Conservation (phyloP, 805 yeast genomes). For the Lachancea sp. region DNA sequence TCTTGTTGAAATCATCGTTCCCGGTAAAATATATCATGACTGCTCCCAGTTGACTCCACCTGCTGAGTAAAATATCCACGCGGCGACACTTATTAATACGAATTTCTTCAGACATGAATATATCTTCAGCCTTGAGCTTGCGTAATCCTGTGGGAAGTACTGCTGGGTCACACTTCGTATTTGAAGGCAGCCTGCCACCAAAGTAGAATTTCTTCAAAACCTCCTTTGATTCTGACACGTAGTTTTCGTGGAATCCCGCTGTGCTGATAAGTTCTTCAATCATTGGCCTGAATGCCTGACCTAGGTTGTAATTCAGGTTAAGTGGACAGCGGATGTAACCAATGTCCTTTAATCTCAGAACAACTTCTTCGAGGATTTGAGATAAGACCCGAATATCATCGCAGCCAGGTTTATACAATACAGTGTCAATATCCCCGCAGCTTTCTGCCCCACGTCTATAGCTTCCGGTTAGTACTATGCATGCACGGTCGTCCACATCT, state of each 20-base stretch:
- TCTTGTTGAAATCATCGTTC: slow-evolving; percentile 29
- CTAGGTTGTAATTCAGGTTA: slow-evolving; percentile 8
- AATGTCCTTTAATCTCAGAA: slow-evolving; percentile 13
- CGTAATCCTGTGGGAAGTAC: background rate
- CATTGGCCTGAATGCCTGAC: slow-evolving; percentile 3
- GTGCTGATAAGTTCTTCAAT: slow-evolving; percentile 1
- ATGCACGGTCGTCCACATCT: slow-evolving; percentile 16
- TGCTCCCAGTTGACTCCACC: slow-evolving; percentile 31
- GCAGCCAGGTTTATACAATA: slow-evolving; percentile 24
- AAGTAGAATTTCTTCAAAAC: slow-evolving; percentile 10
- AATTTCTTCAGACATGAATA: slow-evolving; percentile 4
- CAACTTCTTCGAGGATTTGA: slow-evolving; percentile 18
- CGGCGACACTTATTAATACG: slow-evolving; percentile 21
- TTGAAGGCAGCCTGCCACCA: slow-evolving; percentile 5
- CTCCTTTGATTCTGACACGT: slow-evolving; percentile 2
- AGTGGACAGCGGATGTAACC: slow-evolving; percentile 26
- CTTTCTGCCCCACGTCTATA: slow-evolving; percentile 21
- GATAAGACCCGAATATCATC: slow-evolving; percentile 21
- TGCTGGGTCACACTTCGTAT: background rate
- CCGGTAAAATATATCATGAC: slow-evolving; percentile 31
- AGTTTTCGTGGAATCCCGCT: background rate
- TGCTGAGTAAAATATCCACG: slow-evolving; percentile 28
- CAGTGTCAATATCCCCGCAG: slow-evolving; percentile 31
- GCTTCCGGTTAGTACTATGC: slow-evolving; percentile 29
- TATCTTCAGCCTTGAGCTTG: slow-evolving; percentile 4